These are phyloP conservation scores for Strigomonas galati DNA, from an alignment of 208 protist species.

Conservation along the genomic window DNA sequence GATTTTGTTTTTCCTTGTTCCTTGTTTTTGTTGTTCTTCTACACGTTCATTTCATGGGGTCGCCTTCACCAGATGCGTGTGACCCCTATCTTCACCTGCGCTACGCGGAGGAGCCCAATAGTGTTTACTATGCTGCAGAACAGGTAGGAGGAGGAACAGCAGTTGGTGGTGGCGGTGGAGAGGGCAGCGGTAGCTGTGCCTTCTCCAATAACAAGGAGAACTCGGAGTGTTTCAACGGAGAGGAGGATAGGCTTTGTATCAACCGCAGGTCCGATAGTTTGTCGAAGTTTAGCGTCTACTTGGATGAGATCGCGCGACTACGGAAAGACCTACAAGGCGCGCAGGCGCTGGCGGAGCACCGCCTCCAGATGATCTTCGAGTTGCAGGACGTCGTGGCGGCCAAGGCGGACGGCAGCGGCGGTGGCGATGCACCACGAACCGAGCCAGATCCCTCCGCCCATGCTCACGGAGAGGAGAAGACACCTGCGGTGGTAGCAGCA, in stretches of 20 bases:
- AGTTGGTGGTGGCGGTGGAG: too few species aligned
- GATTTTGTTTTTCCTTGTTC: neutral
- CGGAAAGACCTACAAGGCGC: slow-evolving; percentile 7
- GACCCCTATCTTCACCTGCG: too few species aligned
- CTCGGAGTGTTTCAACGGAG: neutral
- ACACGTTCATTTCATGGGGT: too few species aligned
- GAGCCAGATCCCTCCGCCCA: too few species aligned
- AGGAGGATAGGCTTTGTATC: too few species aligned
- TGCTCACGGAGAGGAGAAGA: slow-evolving; percentile 6
- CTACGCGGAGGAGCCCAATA: too few species aligned
- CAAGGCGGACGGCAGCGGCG: neutral
- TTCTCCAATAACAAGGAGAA: slow-evolving; percentile 6
- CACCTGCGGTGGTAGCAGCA: neutral
- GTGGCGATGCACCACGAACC: too few species aligned
- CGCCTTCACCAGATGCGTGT: too few species aligned
- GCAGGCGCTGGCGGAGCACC: slow-evolving; percentile 8
- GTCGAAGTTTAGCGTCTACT: slow-evolving; percentile 2
- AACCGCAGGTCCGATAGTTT: too few species aligned
- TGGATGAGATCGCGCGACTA: slow-evolving; percentile 10
- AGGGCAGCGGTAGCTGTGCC: neutral
- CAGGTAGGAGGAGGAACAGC: too few species aligned
- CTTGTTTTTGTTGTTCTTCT: neutral
- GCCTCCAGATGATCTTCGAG: slow-evolving; percentile 11
- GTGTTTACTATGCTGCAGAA: too few species aligned
- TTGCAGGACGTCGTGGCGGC: slow-evolving; percentile 5